Evolutionary conservation across 2,329 filamentous ascomycete species (phyloP).

Genomic region (Phialophora tarda): DNA sequence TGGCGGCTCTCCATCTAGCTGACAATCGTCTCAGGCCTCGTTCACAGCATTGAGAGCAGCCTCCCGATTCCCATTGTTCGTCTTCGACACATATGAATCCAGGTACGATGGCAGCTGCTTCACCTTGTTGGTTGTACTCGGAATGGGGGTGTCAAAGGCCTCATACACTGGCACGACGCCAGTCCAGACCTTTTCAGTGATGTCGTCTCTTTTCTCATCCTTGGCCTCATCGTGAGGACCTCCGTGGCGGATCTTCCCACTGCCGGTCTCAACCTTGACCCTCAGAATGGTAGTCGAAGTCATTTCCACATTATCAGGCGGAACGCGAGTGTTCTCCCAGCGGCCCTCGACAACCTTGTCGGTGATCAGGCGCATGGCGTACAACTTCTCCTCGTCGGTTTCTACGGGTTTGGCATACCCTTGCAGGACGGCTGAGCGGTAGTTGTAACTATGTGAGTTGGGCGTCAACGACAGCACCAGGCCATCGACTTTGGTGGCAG

Average conservation of each 20-base stretch:
- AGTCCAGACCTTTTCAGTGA: slow-evolving; percentile 61
- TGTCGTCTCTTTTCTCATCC: slow-evolving; percentile 57
- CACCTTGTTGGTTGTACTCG: slow-evolving; percentile 64
- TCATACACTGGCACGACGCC: slow-evolving; percentile 70
- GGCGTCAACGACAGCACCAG: slow-evolving; percentile 79
- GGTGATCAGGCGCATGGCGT: slow-evolving; percentile 79
- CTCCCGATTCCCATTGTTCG: slow-evolving; percentile 47
- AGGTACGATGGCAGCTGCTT: slow-evolving; percentile 67
- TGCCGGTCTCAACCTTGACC: slow-evolving; percentile 71
- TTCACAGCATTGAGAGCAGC: slow-evolving; percentile 33
- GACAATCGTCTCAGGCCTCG: slow-evolving; percentile 24
- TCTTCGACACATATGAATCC: slow-evolving; percentile 56
- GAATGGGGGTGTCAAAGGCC: slow-evolving; percentile 67
- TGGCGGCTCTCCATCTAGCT: neutral
- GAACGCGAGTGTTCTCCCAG: slow-evolving; percentile 71
- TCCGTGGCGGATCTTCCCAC: slow-evolving; percentile 74
- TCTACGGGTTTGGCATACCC: slow-evolving; percentile 73
- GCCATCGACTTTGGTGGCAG: slow-evolving; percentile 77
- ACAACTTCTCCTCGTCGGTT: slow-evolving; percentile 72
- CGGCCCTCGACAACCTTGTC: slow-evolving; percentile 72
- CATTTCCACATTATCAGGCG: slow-evolving; percentile 75
- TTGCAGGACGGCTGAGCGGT: slow-evolving; percentile 78
- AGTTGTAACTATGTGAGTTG: slow-evolving; percentile 84
- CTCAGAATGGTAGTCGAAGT: slow-evolving; percentile 74
- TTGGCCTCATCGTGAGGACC: slow-evolving; percentile 66